Evolutionary conservation across 768 basidiomycete genomes (phyloP), one percentile per base, ranked within the genome.

Genomic region (Tephrocybe sp.): DNA sequence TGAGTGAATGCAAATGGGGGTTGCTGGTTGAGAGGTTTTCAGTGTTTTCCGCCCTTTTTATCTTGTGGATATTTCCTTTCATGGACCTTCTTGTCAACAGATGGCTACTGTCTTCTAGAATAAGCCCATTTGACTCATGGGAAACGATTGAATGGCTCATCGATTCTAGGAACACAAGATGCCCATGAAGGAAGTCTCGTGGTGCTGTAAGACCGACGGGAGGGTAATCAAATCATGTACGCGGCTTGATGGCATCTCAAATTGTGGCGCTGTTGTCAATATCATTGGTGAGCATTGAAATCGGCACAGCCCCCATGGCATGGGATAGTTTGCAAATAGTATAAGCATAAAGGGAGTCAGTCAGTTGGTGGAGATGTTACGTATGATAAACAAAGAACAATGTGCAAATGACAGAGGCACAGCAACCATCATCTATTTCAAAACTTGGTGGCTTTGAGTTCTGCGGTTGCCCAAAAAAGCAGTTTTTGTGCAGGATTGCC

Each of bases 51-150:
- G 23, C 18, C 44, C 38, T 33, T 53, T 53, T 41, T 33, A 41
- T 32, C 4, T 20, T 15, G 23, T 12, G 33, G 45, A 14, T 17
- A 10, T 42, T 52, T 46, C 51, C 51, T 52, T 45, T 52, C 38
- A 8, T 28, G 40, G 51, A 42, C 15, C 34, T n/a, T 36, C 34
- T 36, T 10, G 34, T 36, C 28, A 30, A 23, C n/a, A 6, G 26
- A n/a, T 21, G 30, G 20, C 34, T 21, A 20, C 36, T 28, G 24
- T 10, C 8, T 12, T 41, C 23, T 20, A 20, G 28, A 50, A 14
- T 40, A 26, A 30, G 28, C 28, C 28, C 28, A 30, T 30, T 30
- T 30, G 28, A 6, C 28, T 6, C 28, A 6, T 30, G 7, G 4
- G 34, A 14, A 36, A 36, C 34, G 34, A 36, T 36, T n/a, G 4